Evolutionary conservation across 306 rosid species (phyloP).

Genomic region (Fragaria vesca): DNA sequence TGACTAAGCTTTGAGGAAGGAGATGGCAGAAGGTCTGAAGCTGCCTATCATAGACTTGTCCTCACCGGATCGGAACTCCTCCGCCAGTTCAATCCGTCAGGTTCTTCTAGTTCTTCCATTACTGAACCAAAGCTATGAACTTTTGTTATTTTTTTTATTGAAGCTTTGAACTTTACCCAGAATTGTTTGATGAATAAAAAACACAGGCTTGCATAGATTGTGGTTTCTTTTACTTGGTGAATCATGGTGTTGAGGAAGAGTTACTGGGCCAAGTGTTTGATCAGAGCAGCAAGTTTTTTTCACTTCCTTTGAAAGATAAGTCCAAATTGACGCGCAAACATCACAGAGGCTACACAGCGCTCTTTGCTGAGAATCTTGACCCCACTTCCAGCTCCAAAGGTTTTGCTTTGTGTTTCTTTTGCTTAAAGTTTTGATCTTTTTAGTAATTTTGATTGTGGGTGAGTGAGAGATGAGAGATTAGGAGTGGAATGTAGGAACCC

Average conservation of each 20-base stretch:
- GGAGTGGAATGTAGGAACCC: background rate
- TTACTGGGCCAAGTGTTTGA: slow-evolving; percentile 38
- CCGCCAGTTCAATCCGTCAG: slow-evolving; percentile 60
- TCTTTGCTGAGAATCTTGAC: slow-evolving; percentile 60
- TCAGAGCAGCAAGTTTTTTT: slow-evolving; percentile 55
- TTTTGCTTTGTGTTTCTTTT: background rate
- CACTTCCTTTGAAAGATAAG: slow-evolving; percentile 57
- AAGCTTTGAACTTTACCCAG: background rate
- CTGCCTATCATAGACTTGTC: slow-evolving; percentile 73
- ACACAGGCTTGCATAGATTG: slow-evolving; percentile 65
- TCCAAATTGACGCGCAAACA: slow-evolving; percentile 53
- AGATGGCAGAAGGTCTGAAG: slow-evolving; percentile 34
- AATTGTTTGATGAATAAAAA: background rate
- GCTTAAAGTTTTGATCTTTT: background rate
- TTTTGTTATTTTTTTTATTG: background rate
- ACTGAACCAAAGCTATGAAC: background rate
- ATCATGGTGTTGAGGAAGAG: slow-evolving; percentile 68
- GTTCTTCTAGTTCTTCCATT: slow-evolving; percentile 19
- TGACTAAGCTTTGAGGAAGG: background rate
- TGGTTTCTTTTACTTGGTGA: slow-evolving; percentile 86
- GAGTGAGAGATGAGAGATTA: background rate
- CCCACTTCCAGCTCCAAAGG: slow-evolving; percentile 55
- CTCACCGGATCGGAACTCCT: slow-evolving; percentile 51
- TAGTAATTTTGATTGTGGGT: background rate
- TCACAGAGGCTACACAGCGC: slow-evolving; percentile 73